Conservation (phyloP, 2,329 filamentous ascomycete species). For the Pseudofabraea citricarpa region DNA sequence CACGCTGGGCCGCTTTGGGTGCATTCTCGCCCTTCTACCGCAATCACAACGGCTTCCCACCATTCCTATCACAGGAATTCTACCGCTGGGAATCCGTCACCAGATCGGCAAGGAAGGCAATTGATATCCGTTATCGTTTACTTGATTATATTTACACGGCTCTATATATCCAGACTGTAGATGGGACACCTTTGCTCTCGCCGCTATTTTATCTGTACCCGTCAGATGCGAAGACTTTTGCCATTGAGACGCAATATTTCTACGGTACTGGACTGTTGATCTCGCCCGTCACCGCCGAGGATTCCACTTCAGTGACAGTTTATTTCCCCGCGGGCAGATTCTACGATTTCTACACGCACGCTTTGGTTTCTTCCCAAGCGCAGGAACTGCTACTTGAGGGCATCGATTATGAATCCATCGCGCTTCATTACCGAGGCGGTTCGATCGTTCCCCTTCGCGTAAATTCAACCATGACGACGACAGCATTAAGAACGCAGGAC, state of each 20-base stretch:
- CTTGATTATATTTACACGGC: constrained; percentile 78
- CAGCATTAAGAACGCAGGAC: constrained; percentile 54
- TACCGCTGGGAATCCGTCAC: constrained; percentile 65
- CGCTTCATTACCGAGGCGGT: constrained; percentile 64
- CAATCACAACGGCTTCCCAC: constrained; percentile 57
- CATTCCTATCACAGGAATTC: constrained; percentile 60
- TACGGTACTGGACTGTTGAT: constrained; percentile 44
- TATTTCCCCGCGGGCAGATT: constrained; percentile 46
- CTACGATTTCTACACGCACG: constrained; percentile 48
- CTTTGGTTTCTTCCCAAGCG: constrained; percentile 36
- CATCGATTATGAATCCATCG: constrained; percentile 47
- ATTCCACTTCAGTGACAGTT: constrained; percentile 37
- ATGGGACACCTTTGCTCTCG: constrained; percentile 61
- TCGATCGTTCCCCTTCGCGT: constrained; percentile 57
- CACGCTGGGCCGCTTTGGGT: constrained; percentile 70
- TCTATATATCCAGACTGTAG: constrained; percentile 51
- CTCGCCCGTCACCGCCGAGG: constrained; percentile 41
- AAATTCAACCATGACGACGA: constrained; percentile 57
- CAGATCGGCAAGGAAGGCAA: constrained; percentile 60
- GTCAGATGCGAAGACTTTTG: constrained; percentile 38
- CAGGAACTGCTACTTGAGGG: constrained; percentile 32
- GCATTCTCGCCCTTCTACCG: constrained; percentile 74
- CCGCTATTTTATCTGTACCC: constrained; percentile 72
- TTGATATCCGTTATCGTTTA: constrained; percentile 69
- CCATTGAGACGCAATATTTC: constrained; percentile 45